Evolutionary conservation across 2,329 filamentous ascomycete species (phyloP).

Genomic region (Dendryphion nanum): DNA sequence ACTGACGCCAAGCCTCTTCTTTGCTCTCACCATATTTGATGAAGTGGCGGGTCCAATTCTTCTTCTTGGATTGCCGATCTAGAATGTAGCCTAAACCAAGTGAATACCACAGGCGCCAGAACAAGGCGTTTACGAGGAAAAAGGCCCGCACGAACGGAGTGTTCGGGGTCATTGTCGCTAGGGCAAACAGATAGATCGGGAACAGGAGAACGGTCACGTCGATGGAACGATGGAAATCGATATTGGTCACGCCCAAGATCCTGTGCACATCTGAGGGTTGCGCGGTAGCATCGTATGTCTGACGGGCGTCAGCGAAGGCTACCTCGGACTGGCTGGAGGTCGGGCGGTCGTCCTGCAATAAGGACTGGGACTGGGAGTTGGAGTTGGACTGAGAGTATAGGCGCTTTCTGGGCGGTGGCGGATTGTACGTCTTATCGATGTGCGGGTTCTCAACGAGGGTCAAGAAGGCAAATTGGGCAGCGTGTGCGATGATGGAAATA

Average conservation of each 20-base stretch:
- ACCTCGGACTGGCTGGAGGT: constrained; percentile 36
- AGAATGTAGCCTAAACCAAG: constrained; percentile 84
- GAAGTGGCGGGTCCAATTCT: constrained; percentile 96
- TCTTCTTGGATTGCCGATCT: constrained; percentile 80
- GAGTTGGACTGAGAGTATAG: constrained; percentile 37
- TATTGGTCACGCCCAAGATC: constrained; percentile 76
- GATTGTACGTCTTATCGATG: constrained; percentile 96
- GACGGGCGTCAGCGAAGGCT: constrained; percentile 37
- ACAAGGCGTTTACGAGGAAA: constrained; percentile 76
- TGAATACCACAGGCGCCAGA: constrained; percentile 90
- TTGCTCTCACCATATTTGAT: constrained; percentile 92
- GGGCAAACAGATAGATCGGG: constrained; percentile 68
- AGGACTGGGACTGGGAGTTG: too few species aligned
- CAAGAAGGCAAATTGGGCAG: constrained; percentile 91
- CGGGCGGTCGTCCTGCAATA: constrained; percentile 39
- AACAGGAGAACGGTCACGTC: constrained; percentile 79
- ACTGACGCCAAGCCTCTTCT: constrained; percentile 93
- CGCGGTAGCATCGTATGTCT: constrained; percentile 42
- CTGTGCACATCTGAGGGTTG: constrained; percentile 74
- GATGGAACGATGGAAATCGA: constrained; percentile 84
- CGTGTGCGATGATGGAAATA: constrained; percentile 93
- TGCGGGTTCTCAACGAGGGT: constrained; percentile 92
- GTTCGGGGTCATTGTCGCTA: constrained; percentile 74
- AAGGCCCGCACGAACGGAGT: constrained; percentile 72
- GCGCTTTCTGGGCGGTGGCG: constrained; percentile 69